phyloP scores from a whole-genome alignment of 169 alveolate genomes.

The Plasmodium gallinaceum region DNA sequence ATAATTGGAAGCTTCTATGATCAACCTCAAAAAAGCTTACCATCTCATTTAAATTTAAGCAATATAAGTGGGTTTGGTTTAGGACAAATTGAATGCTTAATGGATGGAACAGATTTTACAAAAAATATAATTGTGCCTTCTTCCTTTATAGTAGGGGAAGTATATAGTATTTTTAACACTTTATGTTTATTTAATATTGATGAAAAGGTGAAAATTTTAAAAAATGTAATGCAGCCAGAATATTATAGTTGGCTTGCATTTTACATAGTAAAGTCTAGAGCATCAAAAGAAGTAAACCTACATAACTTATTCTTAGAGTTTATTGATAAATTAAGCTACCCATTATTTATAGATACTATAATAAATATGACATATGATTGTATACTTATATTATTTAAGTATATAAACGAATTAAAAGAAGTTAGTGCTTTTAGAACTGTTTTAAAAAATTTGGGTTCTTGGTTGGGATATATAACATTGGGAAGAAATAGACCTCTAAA shows the following conservation, averaged over 20 bases:
- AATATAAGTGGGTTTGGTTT: slow-evolving; percentile 74
- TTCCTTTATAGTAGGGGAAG: slow-evolving; percentile 79
- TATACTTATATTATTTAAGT: slow-evolving; percentile 86
- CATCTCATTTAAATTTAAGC: slow-evolving; percentile 35
- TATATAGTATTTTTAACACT: slow-evolving; percentile 85
- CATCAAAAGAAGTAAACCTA: slow-evolving; percentile 92
- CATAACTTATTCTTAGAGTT: slow-evolving; percentile 91
- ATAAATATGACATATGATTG: slow-evolving; percentile 90
- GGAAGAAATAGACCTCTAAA: slow-evolving; percentile 91
- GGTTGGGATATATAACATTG: slow-evolving; percentile 93
- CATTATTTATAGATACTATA: slow-evolving; percentile 85
- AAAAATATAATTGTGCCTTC: slow-evolving; percentile 79
- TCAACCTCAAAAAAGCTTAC: slow-evolving; percentile 44
- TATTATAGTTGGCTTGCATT: slow-evolving; percentile 89
- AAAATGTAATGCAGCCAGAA: slow-evolving; percentile 86
- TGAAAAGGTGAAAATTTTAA: slow-evolving; percentile 86
- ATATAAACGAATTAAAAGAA: slow-evolving; percentile 87
- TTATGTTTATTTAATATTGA: slow-evolving; percentile 82
- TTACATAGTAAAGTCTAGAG: slow-evolving; percentile 92
- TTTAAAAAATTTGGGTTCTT: slow-evolving; percentile 91
- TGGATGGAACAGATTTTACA: slow-evolving; percentile 79
- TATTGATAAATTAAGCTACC: slow-evolving; percentile 86
- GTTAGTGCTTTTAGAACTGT: slow-evolving; percentile 89
- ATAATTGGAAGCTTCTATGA: slow-evolving; percentile 44
- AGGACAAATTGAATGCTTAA: slow-evolving; percentile 85